phyloP scores from a whole-genome alignment of 345 rosid species.

The Excoecaria agallocha region DNA sequence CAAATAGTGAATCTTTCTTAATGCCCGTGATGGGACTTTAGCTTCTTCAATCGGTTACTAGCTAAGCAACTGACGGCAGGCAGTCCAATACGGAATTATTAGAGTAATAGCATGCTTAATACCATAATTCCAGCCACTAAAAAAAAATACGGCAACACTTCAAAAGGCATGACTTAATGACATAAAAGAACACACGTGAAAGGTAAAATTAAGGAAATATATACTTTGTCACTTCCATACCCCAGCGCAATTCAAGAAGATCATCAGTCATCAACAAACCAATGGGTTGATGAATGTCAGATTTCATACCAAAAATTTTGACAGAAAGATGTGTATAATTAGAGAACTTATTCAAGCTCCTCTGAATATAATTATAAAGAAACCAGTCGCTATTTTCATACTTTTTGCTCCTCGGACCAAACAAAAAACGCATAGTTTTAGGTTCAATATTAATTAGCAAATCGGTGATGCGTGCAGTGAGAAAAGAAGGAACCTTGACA shows the following conservation, averaged over 20 bases:
- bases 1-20: background rate
- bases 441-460: background rate
- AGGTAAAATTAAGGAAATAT: background rate
- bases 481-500: constrained; percentile 41
- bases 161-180: background rate
- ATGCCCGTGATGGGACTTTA: background rate
- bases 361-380: background rate
- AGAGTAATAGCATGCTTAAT: no score
- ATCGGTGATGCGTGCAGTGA: background rate
- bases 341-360: background rate
- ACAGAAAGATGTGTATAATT: background rate
- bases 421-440: background rate
- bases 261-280: background rate
- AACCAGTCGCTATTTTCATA: background rate
- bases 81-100: no score
- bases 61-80: background rate
- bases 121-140: no score
- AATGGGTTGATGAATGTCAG: background rate
- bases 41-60: background rate
- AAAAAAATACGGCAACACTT: background rate
- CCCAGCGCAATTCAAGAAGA: background rate
- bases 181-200: background rate
- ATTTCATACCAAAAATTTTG: background rate
- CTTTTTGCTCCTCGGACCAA: background rate
- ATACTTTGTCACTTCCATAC: background rate